These are phyloP conservation scores for Diutina neorugosa DNA, from an alignment of 1,139 yeast genomes.

Conservation along the genomic window DNA sequence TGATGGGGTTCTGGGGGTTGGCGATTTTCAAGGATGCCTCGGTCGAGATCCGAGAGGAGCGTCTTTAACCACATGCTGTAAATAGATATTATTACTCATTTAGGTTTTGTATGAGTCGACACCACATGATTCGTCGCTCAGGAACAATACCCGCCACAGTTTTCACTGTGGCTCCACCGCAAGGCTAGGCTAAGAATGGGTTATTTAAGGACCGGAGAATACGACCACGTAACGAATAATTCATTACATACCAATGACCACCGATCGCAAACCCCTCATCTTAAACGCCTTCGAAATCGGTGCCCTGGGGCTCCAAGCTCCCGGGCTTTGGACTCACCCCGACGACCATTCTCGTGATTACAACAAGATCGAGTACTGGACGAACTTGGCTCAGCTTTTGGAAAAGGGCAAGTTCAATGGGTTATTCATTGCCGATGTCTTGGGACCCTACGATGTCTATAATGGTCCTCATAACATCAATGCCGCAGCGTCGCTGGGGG, in stretches of 20 bases:
- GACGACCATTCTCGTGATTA: conserved; percentile 22
- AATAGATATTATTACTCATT: not conserved
- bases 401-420: conserved; percentile 35
- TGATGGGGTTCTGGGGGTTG: conserved; percentile 78
- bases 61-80: conserved; percentile 5
- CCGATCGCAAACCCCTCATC: conserved; percentile 13
- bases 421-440: conserved; percentile 34
- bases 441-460: conserved; percentile 32
- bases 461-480: conserved; percentile 24
- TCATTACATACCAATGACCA: not conserved
- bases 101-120: not conserved
- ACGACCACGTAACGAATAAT: not conserved
- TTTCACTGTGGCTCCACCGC: not conserved
- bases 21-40: conserved; percentile 41
- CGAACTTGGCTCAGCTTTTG: conserved; percentile 27
- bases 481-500: conserved; percentile 27
- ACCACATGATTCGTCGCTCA: not conserved
- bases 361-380: conserved; percentile 33
- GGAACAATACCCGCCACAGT: not conserved
- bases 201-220: too few species aligned
- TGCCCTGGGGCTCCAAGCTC: conserved; percentile 25
- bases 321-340: conserved; percentile 34
- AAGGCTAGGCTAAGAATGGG: too few species aligned
- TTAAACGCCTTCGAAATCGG: conserved; percentile 31
- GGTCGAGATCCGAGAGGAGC: conserved; percentile 11